These are phyloP conservation scores for Lodderomyces orthopsilosis DNA, from an alignment of 1,139 yeast genomes.

Conservation along the genomic window DNA sequence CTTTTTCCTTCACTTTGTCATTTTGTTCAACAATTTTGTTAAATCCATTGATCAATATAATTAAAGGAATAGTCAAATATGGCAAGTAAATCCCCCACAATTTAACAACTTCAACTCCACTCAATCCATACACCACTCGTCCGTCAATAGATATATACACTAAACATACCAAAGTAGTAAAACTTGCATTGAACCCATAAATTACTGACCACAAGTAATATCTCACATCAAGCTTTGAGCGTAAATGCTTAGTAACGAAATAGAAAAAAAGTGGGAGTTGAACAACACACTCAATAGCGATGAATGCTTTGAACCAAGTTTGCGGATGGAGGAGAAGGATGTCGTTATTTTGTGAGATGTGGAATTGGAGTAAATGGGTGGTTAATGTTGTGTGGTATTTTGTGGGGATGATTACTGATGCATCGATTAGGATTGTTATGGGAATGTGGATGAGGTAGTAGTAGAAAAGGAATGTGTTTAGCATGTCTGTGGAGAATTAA, in stretches of 20 bases:
- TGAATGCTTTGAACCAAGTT: conserved; percentile 72
- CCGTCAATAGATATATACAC: conserved; percentile 34
- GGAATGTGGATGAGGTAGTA: conserved; percentile 62
- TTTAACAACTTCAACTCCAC: conserved; percentile 31
- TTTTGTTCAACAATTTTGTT: background rate
- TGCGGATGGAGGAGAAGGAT: conserved; percentile 54
- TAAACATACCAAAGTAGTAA: conserved; percentile 69
- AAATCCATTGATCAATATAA: conserved; percentile 48
- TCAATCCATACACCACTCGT: conserved; percentile 26
- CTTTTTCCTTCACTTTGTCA: background rate
- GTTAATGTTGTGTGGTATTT: conserved; percentile 50
- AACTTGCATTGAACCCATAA: conserved; percentile 74
- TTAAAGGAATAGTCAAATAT: conserved; percentile 61
- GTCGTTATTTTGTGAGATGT: conserved; percentile 64
- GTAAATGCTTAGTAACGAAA: conserved; percentile 25
- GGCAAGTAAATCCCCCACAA: conserved; percentile 61
- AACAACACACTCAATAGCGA: conserved; percentile 63
- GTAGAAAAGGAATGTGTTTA: conserved; percentile 3
- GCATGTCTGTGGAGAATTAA: background rate
- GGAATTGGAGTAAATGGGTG: conserved; percentile 49
- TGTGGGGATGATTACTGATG: conserved; percentile 64
- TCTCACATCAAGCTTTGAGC: conserved; percentile 22
- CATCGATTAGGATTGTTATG: conserved; percentile 72
- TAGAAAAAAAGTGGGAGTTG: conserved; percentile 76
- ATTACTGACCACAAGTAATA: conserved; percentile 51